A percentile compares a stretch with the other conserved stretches of the same genome.
These are phyloP conservation scores for Erythrophleum ivorense DNA, from an alignment of 331 rosid genomes.

Conservation along the genomic window DNA sequence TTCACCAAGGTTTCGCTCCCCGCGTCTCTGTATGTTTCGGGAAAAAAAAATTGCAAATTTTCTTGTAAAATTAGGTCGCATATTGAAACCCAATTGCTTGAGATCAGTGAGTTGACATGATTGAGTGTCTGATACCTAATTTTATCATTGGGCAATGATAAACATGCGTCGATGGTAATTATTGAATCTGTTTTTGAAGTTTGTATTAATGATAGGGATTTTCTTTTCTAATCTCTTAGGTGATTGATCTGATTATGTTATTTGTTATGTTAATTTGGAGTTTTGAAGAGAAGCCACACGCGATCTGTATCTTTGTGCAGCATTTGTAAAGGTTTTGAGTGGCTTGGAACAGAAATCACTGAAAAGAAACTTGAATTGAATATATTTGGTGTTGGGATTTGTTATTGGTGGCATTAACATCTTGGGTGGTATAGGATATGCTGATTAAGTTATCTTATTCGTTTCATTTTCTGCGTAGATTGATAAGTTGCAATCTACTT, in stretches of 20 bases:
- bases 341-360: neutral
- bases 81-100: neutral
- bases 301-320: slow-evolving; percentile 32
- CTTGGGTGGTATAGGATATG: slow-evolving; percentile 17
- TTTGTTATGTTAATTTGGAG: slow-evolving; percentile 17
- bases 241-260: slow-evolving; percentile 34
- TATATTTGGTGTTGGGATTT: slow-evolving; percentile 27
- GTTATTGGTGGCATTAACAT: neutral
- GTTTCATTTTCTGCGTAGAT: slow-evolving; percentile 55
- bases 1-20: neutral
- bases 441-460: slow-evolving; percentile 9
- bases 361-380: slow-evolving; percentile 2
- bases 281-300: slow-evolving; percentile 12
- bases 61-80: neutral
- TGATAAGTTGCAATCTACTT: slow-evolving; percentile 80
- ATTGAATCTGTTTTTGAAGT: neutral
- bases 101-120: slow-evolving; percentile 31
- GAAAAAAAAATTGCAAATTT: neutral
- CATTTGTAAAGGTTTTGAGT: slow-evolving; percentile 3
- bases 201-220: neutral
- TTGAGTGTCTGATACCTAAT: slow-evolving; percentile 31
- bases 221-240: slow-evolving; percentile 1
- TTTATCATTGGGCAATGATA: neutral
- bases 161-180: neutral
- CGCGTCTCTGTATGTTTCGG: neutral